phyloP scores from a whole-genome alignment of 2,329 filamentous ascomycete genomes.

The Penicillium italicum region DNA sequence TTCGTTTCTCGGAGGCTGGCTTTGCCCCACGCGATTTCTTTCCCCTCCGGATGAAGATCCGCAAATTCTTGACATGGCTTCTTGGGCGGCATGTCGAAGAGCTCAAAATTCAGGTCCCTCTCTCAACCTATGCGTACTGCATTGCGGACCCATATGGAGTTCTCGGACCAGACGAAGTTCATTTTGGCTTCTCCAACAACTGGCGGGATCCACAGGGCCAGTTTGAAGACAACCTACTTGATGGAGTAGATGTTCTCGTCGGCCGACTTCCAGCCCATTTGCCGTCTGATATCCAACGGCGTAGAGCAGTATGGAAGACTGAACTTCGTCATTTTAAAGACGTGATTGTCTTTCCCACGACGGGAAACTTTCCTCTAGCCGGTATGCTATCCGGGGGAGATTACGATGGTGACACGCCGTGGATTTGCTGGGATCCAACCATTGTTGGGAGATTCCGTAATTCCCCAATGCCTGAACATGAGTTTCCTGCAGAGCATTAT shows the following conservation, averaged over 20 bases:
- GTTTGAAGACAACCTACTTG: conserved; percentile 45
- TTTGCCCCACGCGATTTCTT: conserved; percentile 45
- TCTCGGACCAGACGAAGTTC: conserved; percentile 53
- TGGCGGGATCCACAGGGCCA: conserved; percentile 37
- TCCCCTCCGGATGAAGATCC: conserved; percentile 42
- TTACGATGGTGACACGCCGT: conserved; percentile 61
- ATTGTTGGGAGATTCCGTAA: conserved; percentile 54
- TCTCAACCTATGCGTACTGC: conserved; percentile 54
- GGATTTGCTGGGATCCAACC: conserved; percentile 57
- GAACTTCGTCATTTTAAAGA: conserved; percentile 55
- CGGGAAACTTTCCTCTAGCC: conserved; percentile 53
- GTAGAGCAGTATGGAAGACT: conserved; percentile 47
- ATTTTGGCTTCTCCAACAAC: conserved; percentile 52
- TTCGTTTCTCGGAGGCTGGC: conserved; percentile 43
- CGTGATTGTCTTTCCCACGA: conserved; percentile 55
- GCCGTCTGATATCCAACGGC: conserved; percentile 58
- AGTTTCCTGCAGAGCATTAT: conserved; percentile 42
- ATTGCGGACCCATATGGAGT: conserved; percentile 54
- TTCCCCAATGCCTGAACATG: conserved; percentile 42
- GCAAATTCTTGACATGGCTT: conserved; percentile 38
- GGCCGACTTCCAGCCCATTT: conserved; percentile 56
- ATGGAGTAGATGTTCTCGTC: conserved; percentile 52
- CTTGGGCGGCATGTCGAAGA: conserved; percentile 45
- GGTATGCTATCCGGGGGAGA: conserved; percentile 62
- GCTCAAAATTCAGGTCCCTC: conserved; percentile 48